Evolutionary conservation across 805 yeast genomes (phyloP).

Genomic region (Lachancea waltii): DNA sequence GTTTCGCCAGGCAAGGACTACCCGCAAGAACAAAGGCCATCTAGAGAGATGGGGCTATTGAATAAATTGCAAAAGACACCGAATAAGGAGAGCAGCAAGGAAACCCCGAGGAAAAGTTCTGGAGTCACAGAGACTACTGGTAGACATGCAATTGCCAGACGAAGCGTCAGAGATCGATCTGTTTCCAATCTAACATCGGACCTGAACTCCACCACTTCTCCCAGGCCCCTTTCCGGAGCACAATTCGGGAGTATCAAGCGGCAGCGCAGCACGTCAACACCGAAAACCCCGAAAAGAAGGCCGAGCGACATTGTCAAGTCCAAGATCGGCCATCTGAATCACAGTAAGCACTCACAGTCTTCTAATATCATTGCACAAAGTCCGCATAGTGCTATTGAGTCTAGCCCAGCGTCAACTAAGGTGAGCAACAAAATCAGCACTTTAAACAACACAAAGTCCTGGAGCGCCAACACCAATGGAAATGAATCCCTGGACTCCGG

Average conservation of each 20-base stretch:
- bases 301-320: slow-evolving; percentile 4
- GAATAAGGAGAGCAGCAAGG: background rate
- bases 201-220: background rate
- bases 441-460: background rate
- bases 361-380: background rate
- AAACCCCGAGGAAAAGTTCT: background rate
- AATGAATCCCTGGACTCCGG: background rate
- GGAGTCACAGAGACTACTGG: slow-evolving; percentile 3
- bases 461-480: background rate
- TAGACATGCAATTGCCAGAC: slow-evolving; percentile 5
- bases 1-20: too few species aligned
- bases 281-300: background rate
- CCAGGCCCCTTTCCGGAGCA: slow-evolving; percentile 20
- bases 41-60: slow-evolving; percentile 3
- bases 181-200: slow-evolving; percentile 6
- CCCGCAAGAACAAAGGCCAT: too few species aligned
- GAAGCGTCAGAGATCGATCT: slow-evolving; percentile 4
- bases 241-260: slow-evolving; percentile 19
- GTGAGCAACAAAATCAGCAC: slow-evolving; percentile 2
- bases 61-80: slow-evolving; percentile 1
- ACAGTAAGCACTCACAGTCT: background rate
- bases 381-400: background rate
- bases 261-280: background rate
- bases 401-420: background rate
- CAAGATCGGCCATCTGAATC: background rate